Conservation (phyloP, 2,329 filamentous ascomycete genomes). For the Xylaria sp. region DNA sequence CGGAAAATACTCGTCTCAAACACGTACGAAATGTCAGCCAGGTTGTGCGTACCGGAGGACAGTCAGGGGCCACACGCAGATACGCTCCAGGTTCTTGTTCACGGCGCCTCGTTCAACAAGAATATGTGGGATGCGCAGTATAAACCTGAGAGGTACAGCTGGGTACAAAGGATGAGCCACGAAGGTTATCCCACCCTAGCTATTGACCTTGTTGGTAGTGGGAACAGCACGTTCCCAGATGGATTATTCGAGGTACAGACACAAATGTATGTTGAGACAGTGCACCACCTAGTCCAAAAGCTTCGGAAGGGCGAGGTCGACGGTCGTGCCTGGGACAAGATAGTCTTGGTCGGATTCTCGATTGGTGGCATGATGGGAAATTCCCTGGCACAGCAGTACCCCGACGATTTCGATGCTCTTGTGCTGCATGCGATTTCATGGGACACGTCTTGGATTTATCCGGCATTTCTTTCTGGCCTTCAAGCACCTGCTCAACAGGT, state of each 20-base stretch:
- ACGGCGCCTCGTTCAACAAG: slow-evolving; percentile 41
- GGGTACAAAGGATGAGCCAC: slow-evolving; percentile 31
- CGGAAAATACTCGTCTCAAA: slow-evolving; percentile 35
- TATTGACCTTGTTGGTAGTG: slow-evolving; percentile 36
- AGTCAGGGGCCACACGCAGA: slow-evolving; percentile 21
- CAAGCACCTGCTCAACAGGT: slow-evolving; percentile 32
- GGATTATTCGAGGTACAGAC: slow-evolving; percentile 39
- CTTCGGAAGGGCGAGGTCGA: slow-evolving; percentile 30
- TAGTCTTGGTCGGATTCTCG: slow-evolving; percentile 31
- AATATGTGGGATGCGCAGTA: slow-evolving; percentile 40
- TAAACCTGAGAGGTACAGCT: slow-evolving; percentile 40
- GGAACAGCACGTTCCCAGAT: slow-evolving; percentile 40
- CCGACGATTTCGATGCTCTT: slow-evolving; percentile 33
- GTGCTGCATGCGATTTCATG: slow-evolving; percentile 36
- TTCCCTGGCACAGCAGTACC: slow-evolving; percentile 33
- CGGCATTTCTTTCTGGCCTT: slow-evolving; percentile 37
- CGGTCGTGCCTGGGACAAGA: slow-evolving; percentile 30
- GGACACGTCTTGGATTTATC: slow-evolving; percentile 35
- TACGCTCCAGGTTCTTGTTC: slow-evolving; percentile 38
- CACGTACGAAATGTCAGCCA: slow-evolving; percentile 35
- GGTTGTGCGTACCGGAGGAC: slow-evolving; percentile 34
- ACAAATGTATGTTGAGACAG: slow-evolving; percentile 36
- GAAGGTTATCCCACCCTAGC: slow-evolving; percentile 39
- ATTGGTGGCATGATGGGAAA: slow-evolving; percentile 32
- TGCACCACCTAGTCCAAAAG: slow-evolving; percentile 36